phyloP scores from a whole-genome alignment of 1,139 yeast species.

The Candida smagusa region DNA sequence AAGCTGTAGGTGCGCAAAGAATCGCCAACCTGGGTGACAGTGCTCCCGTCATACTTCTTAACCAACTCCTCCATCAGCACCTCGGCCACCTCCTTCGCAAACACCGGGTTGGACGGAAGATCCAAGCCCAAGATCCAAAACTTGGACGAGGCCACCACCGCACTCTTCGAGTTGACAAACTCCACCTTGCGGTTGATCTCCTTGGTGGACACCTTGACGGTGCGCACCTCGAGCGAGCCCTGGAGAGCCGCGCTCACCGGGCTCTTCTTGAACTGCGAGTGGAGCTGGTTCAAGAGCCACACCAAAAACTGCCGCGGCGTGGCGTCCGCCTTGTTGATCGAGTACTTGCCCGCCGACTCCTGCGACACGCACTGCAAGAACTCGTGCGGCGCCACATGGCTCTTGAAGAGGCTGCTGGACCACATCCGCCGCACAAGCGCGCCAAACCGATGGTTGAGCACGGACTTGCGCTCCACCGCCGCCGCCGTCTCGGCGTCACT shows the following conservation, averaged over 20 bases:
- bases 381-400: constrained; percentile 68
- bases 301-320: constrained; percentile 52
- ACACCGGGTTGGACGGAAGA: constrained; percentile 56
- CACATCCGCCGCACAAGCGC: constrained; percentile 58
- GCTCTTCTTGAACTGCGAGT: constrained; percentile 23
- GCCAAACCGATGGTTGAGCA: constrained; percentile 35
- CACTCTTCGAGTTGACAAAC: constrained; percentile 18
- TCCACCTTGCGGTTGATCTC: constrained; percentile 20
- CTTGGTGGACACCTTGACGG: constrained; percentile 17
- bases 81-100: constrained; percentile 51
- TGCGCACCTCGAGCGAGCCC: constrained; percentile 46
- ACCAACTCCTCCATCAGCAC: constrained; percentile 46
- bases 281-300: constrained; percentile 57
- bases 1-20: constrained; percentile 39
- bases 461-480: constrained; percentile 14
- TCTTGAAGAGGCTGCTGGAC: constrained; percentile 56
- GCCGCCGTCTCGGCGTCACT: constrained; percentile 9
- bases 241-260: constrained; percentile 36
- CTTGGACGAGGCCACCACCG: constrained; percentile 25
- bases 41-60: constrained; percentile 38
- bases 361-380: constrained; percentile 48
- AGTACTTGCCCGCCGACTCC: constrained; percentile 40
- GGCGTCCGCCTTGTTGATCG: constrained; percentile 34
- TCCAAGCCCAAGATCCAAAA: constrained; percentile 61
- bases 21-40: constrained; percentile 15